These are phyloP conservation scores for Xylaria flabelliformis DNA, from an alignment of 495 filamentous ascomycete genomes.

Conservation along the genomic window DNA sequence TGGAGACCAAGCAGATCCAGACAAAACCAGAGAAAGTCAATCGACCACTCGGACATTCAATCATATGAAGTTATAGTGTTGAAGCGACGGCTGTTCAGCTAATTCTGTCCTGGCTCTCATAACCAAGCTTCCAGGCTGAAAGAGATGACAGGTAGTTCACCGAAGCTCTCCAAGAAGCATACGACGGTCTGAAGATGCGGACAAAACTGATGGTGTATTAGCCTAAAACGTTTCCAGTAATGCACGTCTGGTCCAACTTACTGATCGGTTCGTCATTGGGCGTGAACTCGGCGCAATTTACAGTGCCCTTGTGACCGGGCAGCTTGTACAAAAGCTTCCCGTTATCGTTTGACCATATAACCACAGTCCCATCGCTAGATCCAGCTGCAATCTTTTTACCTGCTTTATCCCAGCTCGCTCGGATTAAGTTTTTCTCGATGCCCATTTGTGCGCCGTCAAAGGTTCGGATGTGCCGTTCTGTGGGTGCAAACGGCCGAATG, in stretches of 20 bases:
- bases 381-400: slow-evolving; percentile 89
- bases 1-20: not conserved
- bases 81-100: not conserved
- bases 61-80: not conserved
- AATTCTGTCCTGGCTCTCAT: not conserved
- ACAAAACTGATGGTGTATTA: slow-evolving; percentile 68
- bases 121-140: not conserved
- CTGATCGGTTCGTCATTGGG: slow-evolving; percentile 83
- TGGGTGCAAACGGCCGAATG: slow-evolving; percentile 90
- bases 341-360: slow-evolving; percentile 84
- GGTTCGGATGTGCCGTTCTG: slow-evolving; percentile 79
- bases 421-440: slow-evolving; percentile 89
- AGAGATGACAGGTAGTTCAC: not conserved
- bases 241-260: slow-evolving; percentile 61
- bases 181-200: slow-evolving; percentile 81
- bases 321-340: slow-evolving; percentile 93
- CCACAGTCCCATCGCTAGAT: slow-evolving; percentile 86
- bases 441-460: slow-evolving; percentile 89
- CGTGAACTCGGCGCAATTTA: slow-evolving; percentile 93
- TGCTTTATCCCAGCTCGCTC: slow-evolving; percentile 87
- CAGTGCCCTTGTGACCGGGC: slow-evolving; percentile 92
- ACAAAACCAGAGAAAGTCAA: not conserved
- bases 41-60: not conserved
- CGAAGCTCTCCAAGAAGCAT: slow-evolving; percentile 73
- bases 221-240: slow-evolving; percentile 15